Percentiles rank a stretch among this genome's conserved stretches.
These are phyloP conservation scores for Ustilaginoidea virens DNA, from an alignment of 2,329 filamentous ascomycete species.

Conservation along the genomic window DNA sequence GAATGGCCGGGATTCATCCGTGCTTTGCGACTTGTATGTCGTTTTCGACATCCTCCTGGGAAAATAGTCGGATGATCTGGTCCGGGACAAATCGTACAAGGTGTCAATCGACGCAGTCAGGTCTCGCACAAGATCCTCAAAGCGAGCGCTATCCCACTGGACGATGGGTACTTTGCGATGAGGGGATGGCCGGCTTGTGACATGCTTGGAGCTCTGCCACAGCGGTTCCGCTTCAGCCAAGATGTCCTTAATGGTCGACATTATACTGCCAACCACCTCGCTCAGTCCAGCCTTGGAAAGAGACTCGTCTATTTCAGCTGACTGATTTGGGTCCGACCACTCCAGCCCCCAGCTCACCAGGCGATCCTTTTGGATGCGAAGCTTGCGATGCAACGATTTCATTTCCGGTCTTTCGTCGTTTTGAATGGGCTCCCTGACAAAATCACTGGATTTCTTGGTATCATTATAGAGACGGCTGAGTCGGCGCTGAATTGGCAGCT, in stretches of 20 bases:
- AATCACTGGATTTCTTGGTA: slow-evolving; percentile 64
- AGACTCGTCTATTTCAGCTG: slow-evolving; percentile 55
- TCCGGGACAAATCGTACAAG: slow-evolving; percentile 59
- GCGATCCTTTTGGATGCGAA: slow-evolving; percentile 67
- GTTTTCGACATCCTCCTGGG: slow-evolving; percentile 15
- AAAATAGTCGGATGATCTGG: slow-evolving; percentile 33
- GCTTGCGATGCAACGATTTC: slow-evolving; percentile 56
- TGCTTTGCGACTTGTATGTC: slow-evolving; percentile 17
- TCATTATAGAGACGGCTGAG: slow-evolving; percentile 65
- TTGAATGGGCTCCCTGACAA: slow-evolving; percentile 49
- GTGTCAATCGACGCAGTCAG: slow-evolving; percentile 67
- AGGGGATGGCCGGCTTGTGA: slow-evolving; percentile 23
- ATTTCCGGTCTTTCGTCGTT: slow-evolving; percentile 54
- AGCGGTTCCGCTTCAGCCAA: slow-evolving; percentile 61
- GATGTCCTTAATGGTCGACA: slow-evolving; percentile 69
- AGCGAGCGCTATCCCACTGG: slow-evolving; percentile 54
- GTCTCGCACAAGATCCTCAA: slow-evolving; percentile 60
- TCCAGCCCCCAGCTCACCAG: slow-evolving; percentile 67
- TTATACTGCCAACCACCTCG: slow-evolving; percentile 63
- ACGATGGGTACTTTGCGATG: slow-evolving; percentile 42
- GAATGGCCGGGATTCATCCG: slow-evolving; percentile 34
- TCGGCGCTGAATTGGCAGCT: slow-evolving; percentile 43
- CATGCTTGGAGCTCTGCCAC: slow-evolving; percentile 44
- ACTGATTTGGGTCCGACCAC: slow-evolving; percentile 59
- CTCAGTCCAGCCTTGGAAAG: slow-evolving; percentile 59